A percentile compares a stretch with the other conserved stretches of the same genome.
These are phyloP conservation scores for Colletotrichum endophyticum DNA, from an alignment of 2,329 filamentous ascomycete genomes.

Conservation along the genomic window DNA sequence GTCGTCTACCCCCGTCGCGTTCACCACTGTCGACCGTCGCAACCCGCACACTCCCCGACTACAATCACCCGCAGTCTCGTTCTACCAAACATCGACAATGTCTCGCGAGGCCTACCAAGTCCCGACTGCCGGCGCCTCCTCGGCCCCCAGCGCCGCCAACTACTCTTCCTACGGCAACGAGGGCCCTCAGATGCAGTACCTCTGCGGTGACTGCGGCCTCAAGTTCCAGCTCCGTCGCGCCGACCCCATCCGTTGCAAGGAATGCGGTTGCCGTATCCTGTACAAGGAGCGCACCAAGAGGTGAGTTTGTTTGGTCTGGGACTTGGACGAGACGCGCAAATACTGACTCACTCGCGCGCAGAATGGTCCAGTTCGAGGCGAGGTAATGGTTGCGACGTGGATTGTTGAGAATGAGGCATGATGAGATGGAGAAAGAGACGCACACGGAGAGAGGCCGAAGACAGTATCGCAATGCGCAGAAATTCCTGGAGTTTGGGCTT, in stretches of 20 bases:
- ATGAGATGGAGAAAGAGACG: background rate
- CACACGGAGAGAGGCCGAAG: background rate
- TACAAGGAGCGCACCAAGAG: constrained; percentile 98
- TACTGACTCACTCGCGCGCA: constrained; percentile 41
- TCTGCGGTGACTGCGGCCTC: constrained; percentile 84
- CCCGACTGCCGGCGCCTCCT: constrained; percentile 57
- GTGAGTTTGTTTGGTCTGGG: constrained; percentile 60
- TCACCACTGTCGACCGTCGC: background rate
- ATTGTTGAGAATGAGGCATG: background rate
- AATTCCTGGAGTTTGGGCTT: constrained; percentile 11
- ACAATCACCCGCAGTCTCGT: background rate
- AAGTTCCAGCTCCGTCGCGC: constrained; percentile 77
- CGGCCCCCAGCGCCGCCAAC: constrained; percentile 45
- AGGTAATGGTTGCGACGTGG: constrained; percentile 53
- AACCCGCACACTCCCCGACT: background rate
- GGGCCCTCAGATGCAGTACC: constrained; percentile 68
- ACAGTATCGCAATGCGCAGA: background rate
- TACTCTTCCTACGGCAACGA: constrained; percentile 48
- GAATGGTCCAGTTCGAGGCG: constrained; percentile 99
- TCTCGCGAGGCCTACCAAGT: constrained; percentile 82
- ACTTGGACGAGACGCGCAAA: background rate
- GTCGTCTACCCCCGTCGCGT: background rate
- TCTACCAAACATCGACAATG: constrained; percentile 39
- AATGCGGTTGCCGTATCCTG: constrained; percentile 92
- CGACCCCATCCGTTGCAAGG: constrained; percentile 85